A percentile compares a stretch with the other conserved stretches of the same genome.
Evolutionary conservation across 73 alveolate genomes (phyloP).

Genomic region (Effrenium voratum): DNA sequence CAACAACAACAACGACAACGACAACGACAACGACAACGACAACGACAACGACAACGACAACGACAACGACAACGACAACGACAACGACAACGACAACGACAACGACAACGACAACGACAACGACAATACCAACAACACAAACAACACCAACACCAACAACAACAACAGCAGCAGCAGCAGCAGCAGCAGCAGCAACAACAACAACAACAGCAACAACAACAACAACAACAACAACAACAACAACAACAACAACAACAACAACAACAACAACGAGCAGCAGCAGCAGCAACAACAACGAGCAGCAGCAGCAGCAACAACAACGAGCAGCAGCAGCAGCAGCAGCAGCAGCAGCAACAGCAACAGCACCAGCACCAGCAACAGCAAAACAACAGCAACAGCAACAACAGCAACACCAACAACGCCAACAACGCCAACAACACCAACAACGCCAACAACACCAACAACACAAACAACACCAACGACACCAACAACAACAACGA

Average conservation of each 20-base stretch:
- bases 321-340: neutral
- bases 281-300: neutral
- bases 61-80: neutral
- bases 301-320: neutral
- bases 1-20: neutral
- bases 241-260: neutral
- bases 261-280: neutral
- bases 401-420: neutral
- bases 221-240: neutral
- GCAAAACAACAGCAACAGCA: neutral
- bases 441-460: slow-evolving; percentile 19
- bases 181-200: neutral
- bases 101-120: neutral
- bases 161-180: neutral
- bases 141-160: neutral
- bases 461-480: slow-evolving; percentile 11
- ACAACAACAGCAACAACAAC: neutral
- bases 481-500: neutral
- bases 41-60: neutral
- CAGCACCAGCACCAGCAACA: neutral
- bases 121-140: neutral
- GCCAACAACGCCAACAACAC: neutral
- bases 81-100: neutral
- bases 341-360: neutral
- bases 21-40: neutral